These are phyloP conservation scores for Hymenoscyphus repandus DNA, from an alignment of 2,329 filamentous ascomycete genomes.

Conservation along the genomic window DNA sequence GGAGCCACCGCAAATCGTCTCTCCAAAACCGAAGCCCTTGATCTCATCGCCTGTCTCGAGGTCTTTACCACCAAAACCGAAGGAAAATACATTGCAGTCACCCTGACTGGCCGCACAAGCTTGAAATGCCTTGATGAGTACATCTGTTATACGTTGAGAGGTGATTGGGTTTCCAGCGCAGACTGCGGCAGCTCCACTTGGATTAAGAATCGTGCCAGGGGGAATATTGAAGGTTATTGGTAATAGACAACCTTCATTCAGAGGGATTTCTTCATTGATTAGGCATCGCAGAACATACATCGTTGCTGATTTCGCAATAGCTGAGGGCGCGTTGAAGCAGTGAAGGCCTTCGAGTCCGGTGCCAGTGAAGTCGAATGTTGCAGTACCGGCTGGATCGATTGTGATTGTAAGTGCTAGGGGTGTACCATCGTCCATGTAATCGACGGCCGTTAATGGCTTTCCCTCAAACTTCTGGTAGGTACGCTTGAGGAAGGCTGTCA, in stretches of 20 bases:
- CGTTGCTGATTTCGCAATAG: conserved; percentile 74
- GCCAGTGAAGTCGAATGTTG: conserved; percentile 69
- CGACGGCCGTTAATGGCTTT: conserved; percentile 59
- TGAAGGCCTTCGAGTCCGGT: conserved; percentile 71
- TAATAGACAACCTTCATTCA: conserved; percentile 76
- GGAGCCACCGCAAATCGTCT: conserved; percentile 72
- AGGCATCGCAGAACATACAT: conserved; percentile 78
- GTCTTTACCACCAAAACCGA: conserved; percentile 67
- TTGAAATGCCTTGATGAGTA: conserved; percentile 71
- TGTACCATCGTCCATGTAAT: conserved; percentile 76
- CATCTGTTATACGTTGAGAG: conserved; percentile 72
- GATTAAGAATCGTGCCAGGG: conserved; percentile 66
- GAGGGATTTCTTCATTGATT: conserved; percentile 74
- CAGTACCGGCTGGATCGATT: conserved; percentile 67
- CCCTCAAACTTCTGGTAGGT: conserved; percentile 58
- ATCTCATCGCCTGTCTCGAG: conserved; percentile 45
- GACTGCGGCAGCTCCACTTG: conserved; percentile 71
- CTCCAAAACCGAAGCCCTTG: conserved; percentile 79
- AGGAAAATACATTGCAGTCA: conserved; percentile 68
- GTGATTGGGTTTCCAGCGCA: conserved; percentile 79
- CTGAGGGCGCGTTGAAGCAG: conserved; percentile 73
- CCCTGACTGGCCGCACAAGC: conserved; percentile 74
- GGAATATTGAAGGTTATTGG: conserved; percentile 70
- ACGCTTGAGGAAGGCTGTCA: conserved; percentile 64
- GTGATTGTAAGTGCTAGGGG: conserved; percentile 68